phyloP scores from a whole-genome alignment of 106 monocot genomes.

The Phalaenopsis equestris region DNA sequence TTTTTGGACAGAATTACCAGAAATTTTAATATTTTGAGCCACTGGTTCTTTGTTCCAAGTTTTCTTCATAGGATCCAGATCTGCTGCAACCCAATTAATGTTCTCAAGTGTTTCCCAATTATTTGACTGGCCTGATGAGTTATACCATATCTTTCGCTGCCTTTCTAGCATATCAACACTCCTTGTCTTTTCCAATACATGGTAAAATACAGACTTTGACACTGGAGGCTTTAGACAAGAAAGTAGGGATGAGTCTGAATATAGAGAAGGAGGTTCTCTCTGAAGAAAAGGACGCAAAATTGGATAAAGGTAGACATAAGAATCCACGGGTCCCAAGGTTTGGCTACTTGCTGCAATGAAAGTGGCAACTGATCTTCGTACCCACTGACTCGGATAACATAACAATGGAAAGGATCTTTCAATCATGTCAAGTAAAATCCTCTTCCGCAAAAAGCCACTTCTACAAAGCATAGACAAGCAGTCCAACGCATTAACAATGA shows the following conservation, averaged over 20 bases:
- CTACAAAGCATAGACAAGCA: conserved; percentile 82
- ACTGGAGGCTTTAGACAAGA: conserved; percentile 77
- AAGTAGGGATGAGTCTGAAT: conserved; percentile 51
- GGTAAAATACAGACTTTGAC: conserved; percentile 62
- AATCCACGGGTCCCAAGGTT: conserved; percentile 76
- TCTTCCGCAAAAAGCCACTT: conserved; percentile 70
- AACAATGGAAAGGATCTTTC: conserved; percentile 74
- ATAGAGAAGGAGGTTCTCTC: conserved; percentile 67
- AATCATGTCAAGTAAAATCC: conserved; percentile 71
- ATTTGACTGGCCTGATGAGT: conserved; percentile 39
- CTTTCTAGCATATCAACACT: conserved; percentile 78
- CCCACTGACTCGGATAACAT: conserved; percentile 88
- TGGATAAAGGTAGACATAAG: conserved; percentile 78
- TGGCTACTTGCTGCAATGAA: conserved; percentile 80
- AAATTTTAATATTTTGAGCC: conserved; percentile 22
- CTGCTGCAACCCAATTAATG: conserved; percentile 23
- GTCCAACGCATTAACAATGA: conserved; percentile 82
- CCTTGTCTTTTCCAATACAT: conserved; percentile 62
- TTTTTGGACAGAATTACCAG: conserved; percentile 11
- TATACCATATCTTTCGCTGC: conserved; percentile 95
- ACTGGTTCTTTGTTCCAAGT: conserved; percentile 26
- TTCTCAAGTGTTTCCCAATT: conserved; percentile 65
- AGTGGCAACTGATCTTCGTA: conserved; percentile 56
- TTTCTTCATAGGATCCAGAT: conserved; percentile 24
- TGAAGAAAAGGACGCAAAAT: conserved; percentile 70